Evolutionary conservation across 768 basidiomycete species (phyloP).

Genomic region (Boletus coccyginus): DNA sequence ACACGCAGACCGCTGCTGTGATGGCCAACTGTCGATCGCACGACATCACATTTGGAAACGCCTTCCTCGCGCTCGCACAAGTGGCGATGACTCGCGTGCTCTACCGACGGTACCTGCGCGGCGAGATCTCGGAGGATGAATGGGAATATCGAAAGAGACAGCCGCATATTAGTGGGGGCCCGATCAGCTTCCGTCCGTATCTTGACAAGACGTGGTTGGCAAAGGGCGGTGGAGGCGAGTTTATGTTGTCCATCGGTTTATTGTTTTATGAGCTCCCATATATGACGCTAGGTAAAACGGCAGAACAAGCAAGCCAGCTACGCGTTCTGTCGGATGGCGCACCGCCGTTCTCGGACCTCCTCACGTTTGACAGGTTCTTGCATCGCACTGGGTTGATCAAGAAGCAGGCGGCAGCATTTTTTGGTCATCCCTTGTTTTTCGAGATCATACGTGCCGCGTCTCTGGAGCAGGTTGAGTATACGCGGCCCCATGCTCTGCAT

Average conservation of each 20-base stretch:
- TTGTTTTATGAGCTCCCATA: constrained; percentile 44
- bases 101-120: constrained; percentile 43
- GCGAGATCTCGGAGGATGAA: constrained; percentile 48
- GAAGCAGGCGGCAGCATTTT: constrained; percentile 31
- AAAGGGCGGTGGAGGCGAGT: constrained; percentile 43
- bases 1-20: constrained; percentile 31
- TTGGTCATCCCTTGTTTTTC: constrained; percentile 45
- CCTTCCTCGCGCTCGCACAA: constrained; percentile 48
- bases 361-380: constrained; percentile 48
- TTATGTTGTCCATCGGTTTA: constrained; percentile 43
- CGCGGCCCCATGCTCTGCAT: constrained; percentile 16
- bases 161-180: constrained; percentile 48
- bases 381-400: constrained; percentile 39
- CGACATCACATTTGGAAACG: constrained; percentile 50
- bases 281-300: constrained; percentile 38
- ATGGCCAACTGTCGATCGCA: constrained; percentile 39
- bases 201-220: constrained; percentile 47
- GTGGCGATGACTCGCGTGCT: constrained; percentile 52
- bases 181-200: constrained; percentile 49
- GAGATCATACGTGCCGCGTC: constrained; percentile 33
- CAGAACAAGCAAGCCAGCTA: background rate
- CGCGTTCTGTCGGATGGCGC: constrained; percentile 7
- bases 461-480: constrained; percentile 3
- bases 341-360: constrained; percentile 41
- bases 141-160: constrained; percentile 51